Base-by-base conservation (phyloP, 768 basidiomycete species). In the Russula lepida region DNA sequence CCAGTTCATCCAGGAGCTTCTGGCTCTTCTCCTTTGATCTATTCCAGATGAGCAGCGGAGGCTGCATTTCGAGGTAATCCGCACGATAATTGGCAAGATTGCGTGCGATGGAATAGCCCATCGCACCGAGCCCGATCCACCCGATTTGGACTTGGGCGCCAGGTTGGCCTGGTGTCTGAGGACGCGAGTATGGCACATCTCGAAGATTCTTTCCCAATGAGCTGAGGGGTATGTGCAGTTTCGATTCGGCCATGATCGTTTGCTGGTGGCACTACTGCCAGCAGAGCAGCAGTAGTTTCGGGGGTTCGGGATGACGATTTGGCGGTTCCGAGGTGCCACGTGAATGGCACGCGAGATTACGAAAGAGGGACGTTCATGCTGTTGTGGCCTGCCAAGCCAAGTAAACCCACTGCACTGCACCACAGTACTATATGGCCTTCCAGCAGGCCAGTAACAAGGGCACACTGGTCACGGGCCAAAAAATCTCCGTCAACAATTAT, bases 401-500 rank as follows among this genome's bases (percentile, higher is more conserved):
- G 49, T 44, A 28, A 55, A 33, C 48, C n/a, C n/a, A 47, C n/a
- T n/a, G 19, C n/a, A 11, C 41, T n/a, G n/a, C n/a, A n/a, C n/a
- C n/a, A 21, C 17, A 47, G 25, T 48, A 35, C 53, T 52, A 47
- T 48, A 83, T 83, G 83, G 79, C 80, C 41, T 76, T 74, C 65
- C 78, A 79, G 62, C 80, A 81, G 70, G 76, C 74, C 43, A 65
- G 69, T 49, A 80, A 80, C 72, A 84, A 87, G 71, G 88, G 86
- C 30, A 88, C 89, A 2, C 78, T 91, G 17, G 73, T 82, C 41
- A 81, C 87, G 5, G 97, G 97, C 4, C 93, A 97, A 72, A 81
- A 86, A 51, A 91, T 99, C 68, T 76, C 84, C 6, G 92, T 99
- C 60, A 92, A 92, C 75, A 90, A 91, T 68, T 88, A 88, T 74